Evolutionary conservation across 2,329 filamentous ascomycete genomes (phyloP).

Genomic region (Fusarium decemcellulare): DNA sequence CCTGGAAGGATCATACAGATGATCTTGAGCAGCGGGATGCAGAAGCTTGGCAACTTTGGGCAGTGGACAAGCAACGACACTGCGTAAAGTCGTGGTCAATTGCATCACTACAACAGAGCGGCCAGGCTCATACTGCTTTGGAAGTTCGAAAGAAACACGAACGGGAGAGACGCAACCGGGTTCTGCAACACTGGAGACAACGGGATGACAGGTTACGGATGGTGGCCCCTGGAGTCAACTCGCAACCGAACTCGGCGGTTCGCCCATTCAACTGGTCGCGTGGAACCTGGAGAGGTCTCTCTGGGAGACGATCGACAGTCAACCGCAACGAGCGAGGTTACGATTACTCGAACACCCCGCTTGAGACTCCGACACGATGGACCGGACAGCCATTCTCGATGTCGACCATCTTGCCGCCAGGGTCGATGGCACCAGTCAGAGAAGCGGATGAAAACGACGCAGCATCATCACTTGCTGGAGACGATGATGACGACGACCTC

Average conservation of each 20-base stretch:
- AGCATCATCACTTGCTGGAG: conserved; percentile 33
- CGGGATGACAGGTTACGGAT: conserved; percentile 31
- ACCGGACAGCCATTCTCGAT: conserved; percentile 58
- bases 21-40: conserved; percentile 43
- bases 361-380: conserved; percentile 63
- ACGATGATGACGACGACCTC: conserved; percentile 44
- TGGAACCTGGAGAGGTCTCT: conserved; percentile 45
- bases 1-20: conserved; percentile 42
- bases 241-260: conserved; percentile 27
- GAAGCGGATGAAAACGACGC: conserved; percentile 49
- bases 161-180: conserved; percentile 49
- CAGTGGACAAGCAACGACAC: conserved; percentile 50
- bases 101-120: conserved; percentile 53
- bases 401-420: conserved; percentile 47
- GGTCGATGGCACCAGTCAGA: conserved; percentile 49
- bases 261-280: conserved; percentile 36
- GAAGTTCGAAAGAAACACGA: conserved; percentile 51
- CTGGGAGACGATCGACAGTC: conserved; percentile 42
- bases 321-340: conserved; percentile 40
- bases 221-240: conserved; percentile 12
- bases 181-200: conserved; percentile 51
- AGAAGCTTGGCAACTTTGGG: conserved; percentile 51
- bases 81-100: conserved; percentile 56
- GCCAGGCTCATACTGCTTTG: conserved; percentile 55
- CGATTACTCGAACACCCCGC: conserved; percentile 37